Evolutionary conservation across 768 basidiomycete genomes (phyloP), one percentile per base, ranked within the genome.

Genomic region (Pisolithus albus): DNA sequence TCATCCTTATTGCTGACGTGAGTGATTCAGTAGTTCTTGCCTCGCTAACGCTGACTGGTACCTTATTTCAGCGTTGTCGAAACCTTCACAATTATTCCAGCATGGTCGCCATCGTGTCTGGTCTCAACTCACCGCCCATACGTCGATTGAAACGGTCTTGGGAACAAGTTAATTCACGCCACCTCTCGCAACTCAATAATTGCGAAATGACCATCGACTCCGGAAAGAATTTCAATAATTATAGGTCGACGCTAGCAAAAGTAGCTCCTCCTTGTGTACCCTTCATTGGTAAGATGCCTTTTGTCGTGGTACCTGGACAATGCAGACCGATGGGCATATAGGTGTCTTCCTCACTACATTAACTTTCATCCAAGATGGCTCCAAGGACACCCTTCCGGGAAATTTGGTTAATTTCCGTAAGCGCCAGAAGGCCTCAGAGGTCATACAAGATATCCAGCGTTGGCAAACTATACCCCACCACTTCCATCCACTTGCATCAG

Each of bases 311-410:
- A 9, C 26, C 13, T 40, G 21, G 11, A 26, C 13, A 44, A 42
- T 50, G 11, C 54, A 56, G 44, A 50, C 43, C 43, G 38, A 39
- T 11, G 34, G 11, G 16, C 15, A 9, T 53, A 0, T 59, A 96
- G 95, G 96, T 61, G 88, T 97, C 50, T 97, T 95, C 74, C 80
- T 99, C 24, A 94, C 95, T 6, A 91, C 88, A 7, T 75, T 98
- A 55, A 94, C 93, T n/a, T 97, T 98, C 69, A 95, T 96, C 64
- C 92, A 96, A 69, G 96, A 97, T 59, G 96, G 95, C 8, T 92
- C 91, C 62, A 86, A 87, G 47, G 91, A 98, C 72, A 82, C 77
- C 58, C 74, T 96, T 9, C 78, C 78, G 16, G 86, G 82, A 7
- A 78, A 80, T 51, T 73, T 95, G 56, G 84, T 98, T 70, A 97